Base-by-base conservation (phyloP, 2,329 filamentous ascomycete species). In the Cadophora sp. region DNA sequence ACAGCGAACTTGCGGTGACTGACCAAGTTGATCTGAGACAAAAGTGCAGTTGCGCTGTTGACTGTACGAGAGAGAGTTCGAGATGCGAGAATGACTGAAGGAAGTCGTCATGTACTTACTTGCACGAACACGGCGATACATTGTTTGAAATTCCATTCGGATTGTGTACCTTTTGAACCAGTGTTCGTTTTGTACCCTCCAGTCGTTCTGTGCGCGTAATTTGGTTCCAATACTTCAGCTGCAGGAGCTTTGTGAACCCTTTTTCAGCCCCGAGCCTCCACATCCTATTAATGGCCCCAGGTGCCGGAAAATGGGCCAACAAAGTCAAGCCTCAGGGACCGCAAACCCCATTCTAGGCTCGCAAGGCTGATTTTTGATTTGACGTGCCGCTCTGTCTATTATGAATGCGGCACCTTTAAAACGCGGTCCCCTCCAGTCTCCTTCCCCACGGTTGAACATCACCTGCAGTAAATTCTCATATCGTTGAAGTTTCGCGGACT, bases 261-360 rank as follows among this genome's bases (percentile, higher is more conserved):
- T 51, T 51, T 65, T 60, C 63, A 65, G 55, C 55, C 63, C 63
- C 63, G n/a, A 51, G n/a, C 22, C 20, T 53, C 45, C 33, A 36
- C 39, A 51, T 60, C 36, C 36, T 60, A 60, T 27, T 4, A 55
- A 51, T 53, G 63, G 56, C 43, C 18, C 16, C 20, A 51, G 43
- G n/a, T 24, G 43, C 18, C 16, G 27, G 36, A 51, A 45, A 48
- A 47, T 33, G 53, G 43, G n/a, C n/a, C 33, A 60, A 51, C 36
- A 36, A 43, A 27, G 45, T 33, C 22, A 43, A 55, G 33, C 33
- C 56, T 22, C 11, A 24, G 33, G 43, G 41, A 41, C 51, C 27
- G 36, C 24, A 50, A 27, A 36, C 45, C 18, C 47, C 30, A 47
- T n/a, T 64, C 33, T 47, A 39, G 62, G 18, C 39, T 41, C 20